Conservation (phyloP, 2,329 filamentous ascomycete genomes). For the Acephala macrosclerotiorum region DNA sequence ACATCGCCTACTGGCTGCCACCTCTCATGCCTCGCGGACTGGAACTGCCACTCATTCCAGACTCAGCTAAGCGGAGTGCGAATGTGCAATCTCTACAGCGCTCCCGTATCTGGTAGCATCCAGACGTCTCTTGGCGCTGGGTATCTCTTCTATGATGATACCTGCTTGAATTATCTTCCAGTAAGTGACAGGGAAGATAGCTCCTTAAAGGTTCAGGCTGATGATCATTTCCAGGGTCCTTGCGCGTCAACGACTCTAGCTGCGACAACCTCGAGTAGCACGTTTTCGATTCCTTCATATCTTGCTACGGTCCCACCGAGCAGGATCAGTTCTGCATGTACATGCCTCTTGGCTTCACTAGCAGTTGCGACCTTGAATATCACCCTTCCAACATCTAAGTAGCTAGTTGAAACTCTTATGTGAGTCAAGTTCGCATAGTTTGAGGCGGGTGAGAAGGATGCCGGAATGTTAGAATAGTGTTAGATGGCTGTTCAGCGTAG, state of each 20-base stretch:
- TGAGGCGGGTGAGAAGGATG: too few species aligned
- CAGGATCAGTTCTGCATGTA: neutral
- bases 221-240: neutral
- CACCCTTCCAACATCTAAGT: neutral
- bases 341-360: neutral
- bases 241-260: neutral
- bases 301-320: neutral
- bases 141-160: neutral
- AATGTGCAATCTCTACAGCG: neutral
- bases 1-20: neutral
- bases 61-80: neutral
- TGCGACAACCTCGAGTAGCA: neutral
- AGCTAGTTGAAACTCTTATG: neutral
- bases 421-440: too few species aligned
- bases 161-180: conserved; percentile 6
- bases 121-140: neutral
- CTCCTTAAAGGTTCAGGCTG: too few species aligned
- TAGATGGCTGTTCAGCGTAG: too few species aligned
- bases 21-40: neutral
- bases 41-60: conserved; percentile 1
- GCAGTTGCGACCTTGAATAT: neutral
- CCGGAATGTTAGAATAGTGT: too few species aligned
- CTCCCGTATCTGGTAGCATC: neutral
- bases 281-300: neutral
- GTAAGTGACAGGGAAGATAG: too few species aligned